Evolutionary conservation across 2,329 filamentous ascomycete species (phyloP), one percentile per base, ranked within the genome.

Genomic region (Fusarium cicatricum): DNA sequence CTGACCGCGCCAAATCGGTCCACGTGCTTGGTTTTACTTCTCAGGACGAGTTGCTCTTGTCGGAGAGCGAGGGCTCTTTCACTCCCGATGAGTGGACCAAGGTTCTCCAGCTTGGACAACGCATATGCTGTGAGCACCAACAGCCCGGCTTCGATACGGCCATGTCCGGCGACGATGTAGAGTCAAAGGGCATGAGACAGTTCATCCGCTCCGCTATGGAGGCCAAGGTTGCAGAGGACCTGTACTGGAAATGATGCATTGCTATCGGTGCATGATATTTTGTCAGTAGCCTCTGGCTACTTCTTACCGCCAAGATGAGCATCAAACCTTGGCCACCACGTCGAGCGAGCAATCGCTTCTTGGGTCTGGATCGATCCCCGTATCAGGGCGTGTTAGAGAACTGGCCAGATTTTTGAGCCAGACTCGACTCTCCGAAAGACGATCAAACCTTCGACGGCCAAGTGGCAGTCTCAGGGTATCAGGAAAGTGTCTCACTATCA

Each of bases 11-110:
- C 11, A 81, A 78, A 50, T 96, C 92, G 5, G 77, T 91, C 17
- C 94, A 97, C 71, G 91, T 90, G n/a, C 81, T 97, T 53, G 89
- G 87, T 6, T 96, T 95, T 72, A 89, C 88, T n/a, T 87, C 88
- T 1, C 80, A 86, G 45, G 85, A 88, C 9, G 86, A 91, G 55
- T 77, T 96, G 45, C 76, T 97, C 17, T 75, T 97, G 36, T 87
- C 85, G 29, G 90, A 97, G 75, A 96, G 92, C 68, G 87, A 94
- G 67, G 94, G 94, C 1, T 76, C 77, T 4, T 98, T 97, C 71
- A 85, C 85, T 40, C 80, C 90, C 62, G 81, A 86, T 12, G 87
- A 89, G 60, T 97, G 93, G 92, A 85, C 92, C 51, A 78, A 82
- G 37, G 85, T 90, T 15, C 85, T 87, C 62, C 82, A 87, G 58